Evolutionary conservation across 495 filamentous ascomycete species (phyloP), one percentile per base, ranked within the genome.

Genomic region (Jackrogersella multiformis): DNA sequence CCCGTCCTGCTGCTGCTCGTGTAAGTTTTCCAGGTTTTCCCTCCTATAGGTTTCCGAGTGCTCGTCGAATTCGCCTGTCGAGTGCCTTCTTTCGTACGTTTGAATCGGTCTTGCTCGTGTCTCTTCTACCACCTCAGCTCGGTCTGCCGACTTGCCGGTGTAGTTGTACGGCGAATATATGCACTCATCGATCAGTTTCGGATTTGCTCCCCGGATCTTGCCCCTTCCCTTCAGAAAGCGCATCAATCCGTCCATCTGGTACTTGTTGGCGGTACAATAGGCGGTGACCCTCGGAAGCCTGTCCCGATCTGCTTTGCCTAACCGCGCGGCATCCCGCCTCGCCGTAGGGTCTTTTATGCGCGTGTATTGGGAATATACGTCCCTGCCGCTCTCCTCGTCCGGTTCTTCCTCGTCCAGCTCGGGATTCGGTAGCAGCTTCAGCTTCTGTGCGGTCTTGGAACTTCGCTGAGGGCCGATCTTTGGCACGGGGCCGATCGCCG

Each of bases 291-390:
- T 81, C 2, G 95, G 95, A 45, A 99, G 79, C 62, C 87, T 84
- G 54, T 93, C 90, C 36, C 95, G 85, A 73, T 99, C 95, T 34
- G 93, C 94, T 71, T 97, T 98, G 32, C 96, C 96, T 21, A 99
- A 78, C 56, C 93, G 81, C 32, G 96, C 96, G 21, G 95, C 95
- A 84, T 97, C 96, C 64, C 95, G 87, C 53, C 95, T 82, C 10
- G 95, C 94, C 0, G 92, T 96, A 2, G 93, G 93, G 74, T 99
- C 95, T 77, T 97, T 98, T 77, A 99, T 98, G 32, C 96, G 88
- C 8, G 86, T 79, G 85, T 96, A 84, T 76, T 99, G 95, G 12
- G 92, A 92, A 77, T 99, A 99, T 12, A 99, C 95, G 76, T 99
- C 95, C 55, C 95, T 84, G 16, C 94, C 93, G 68, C 91, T 92